Evolutionary conservation across 1,139 yeast species (phyloP), one percentile per base, ranked within the genome.

Genomic region (Saccharomyces uvarum): DNA sequence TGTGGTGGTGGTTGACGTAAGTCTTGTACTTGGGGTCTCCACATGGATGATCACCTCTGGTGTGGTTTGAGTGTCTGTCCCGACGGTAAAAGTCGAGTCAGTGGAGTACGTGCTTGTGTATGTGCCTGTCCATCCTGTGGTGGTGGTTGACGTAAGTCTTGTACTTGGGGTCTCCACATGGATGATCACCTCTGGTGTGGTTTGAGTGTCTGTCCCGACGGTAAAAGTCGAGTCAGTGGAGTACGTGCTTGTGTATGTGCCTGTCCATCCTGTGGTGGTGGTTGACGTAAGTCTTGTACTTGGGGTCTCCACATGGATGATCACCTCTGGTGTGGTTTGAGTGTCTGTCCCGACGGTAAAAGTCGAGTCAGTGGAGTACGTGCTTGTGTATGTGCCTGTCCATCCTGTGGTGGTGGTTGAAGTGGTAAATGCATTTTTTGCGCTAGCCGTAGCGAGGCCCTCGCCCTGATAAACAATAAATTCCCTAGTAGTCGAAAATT

Each of bases 101-200:
- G 57, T 60, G 4, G 61, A 56, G 42, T 58, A 57, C 2, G 64
- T 57, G 33, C 58, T 53, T 2, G 65, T 62, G 44, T 51, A 57
- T 11, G 65, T 44, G 16, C 70, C 71, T 27, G 70, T 59, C 67
- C 67, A 68, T 6, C 59, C 56, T 6, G 62, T 61, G 6, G 71
- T 68, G 21, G 66, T 55, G 33, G 60, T 47, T 6, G 63, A 47
- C 24, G 67, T 61, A 7, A 57, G 19, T 19, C 55, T 63, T 38
- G 59, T 52, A n/a, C 63, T 64, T 41, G 38, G 51, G 13, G 9
- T 54, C 16, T 52, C 54, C 31, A 47, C 50, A 21, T 42, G 33
- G 27, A 26, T 46, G 47, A 52, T 48, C 26, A 31, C 42, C 33
- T 52, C 59, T 19, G 56, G 49, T 16, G 53, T 51, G 9, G 51